Conservation (phyloP, 2,329 filamentous ascomycete genomes). For the Sclerotinia borealis region DNA sequence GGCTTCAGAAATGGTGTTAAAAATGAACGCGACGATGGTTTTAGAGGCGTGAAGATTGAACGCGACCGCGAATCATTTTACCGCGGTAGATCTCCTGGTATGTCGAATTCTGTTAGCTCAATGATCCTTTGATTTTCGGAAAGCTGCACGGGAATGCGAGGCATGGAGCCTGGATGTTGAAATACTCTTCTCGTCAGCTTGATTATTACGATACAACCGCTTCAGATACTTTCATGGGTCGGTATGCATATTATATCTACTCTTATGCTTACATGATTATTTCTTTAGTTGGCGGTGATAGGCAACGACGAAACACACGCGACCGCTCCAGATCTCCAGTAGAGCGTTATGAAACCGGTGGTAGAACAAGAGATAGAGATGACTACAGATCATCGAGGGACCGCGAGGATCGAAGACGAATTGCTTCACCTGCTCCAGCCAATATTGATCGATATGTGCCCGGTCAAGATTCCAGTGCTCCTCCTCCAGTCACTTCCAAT, state of each 20-base stretch:
- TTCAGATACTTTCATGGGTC: not conserved
- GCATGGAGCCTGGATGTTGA: not conserved
- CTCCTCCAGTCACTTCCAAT: constrained; percentile 49
- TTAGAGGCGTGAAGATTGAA: constrained; percentile 21
- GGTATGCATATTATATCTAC: constrained; percentile 23
- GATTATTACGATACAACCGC: not conserved
- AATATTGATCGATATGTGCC: constrained; percentile 84
- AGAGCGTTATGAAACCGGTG: constrained; percentile 70
- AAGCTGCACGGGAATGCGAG: not conserved
- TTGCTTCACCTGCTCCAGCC: constrained; percentile 49
- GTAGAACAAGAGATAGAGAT: constrained; percentile 50
- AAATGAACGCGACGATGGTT: constrained; percentile 26
- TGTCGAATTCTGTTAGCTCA: constrained; percentile 32
- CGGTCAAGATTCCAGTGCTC: constrained; percentile 53
- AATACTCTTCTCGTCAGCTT: not conserved
- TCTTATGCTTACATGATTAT: constrained; percentile 3
- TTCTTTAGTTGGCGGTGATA: constrained; percentile 45
- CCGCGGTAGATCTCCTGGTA: constrained; percentile 65
- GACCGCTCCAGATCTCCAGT: constrained; percentile 65
- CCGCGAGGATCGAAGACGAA: constrained; percentile 57
- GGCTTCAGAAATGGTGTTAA: not conserved
- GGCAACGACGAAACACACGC: constrained; percentile 43
- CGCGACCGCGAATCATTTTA: constrained; percentile 57
- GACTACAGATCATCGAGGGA: constrained; percentile 51
- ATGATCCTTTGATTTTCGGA: not conserved